Percentiles rank a stretch among this genome's conserved stretches.
Conservation (phyloP, 192 early-diverging fungal species). For the Coemansia sp. region DNA sequence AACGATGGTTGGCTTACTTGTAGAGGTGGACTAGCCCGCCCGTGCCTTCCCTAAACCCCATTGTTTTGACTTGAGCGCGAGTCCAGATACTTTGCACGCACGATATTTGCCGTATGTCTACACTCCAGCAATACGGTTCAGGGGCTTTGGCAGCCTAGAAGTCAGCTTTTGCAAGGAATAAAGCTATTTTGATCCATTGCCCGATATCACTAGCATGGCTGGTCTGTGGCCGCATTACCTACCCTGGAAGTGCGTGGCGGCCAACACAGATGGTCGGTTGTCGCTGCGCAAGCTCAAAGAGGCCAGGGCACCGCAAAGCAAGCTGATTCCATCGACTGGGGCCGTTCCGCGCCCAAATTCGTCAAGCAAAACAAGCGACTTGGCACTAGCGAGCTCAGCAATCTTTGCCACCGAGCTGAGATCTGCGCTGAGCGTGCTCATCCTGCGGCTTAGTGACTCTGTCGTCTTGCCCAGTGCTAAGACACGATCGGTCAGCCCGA, state of each 20-base stretch:
- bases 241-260: slow-evolving; percentile 90
- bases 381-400: background rate
- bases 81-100: slow-evolving; percentile 19
- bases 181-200: background rate
- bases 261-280: slow-evolving; percentile 66
- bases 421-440: slow-evolving; percentile 35
- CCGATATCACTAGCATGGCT: background rate
- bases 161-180: background rate
- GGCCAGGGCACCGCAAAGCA: slow-evolving; percentile 72
- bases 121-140: background rate
- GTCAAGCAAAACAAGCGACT: slow-evolving; percentile 35
- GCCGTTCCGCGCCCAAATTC: slow-evolving; percentile 49
- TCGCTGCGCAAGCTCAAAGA: slow-evolving; percentile 49
- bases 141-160: background rate
- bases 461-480: slow-evolving; percentile 56
- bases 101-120: slow-evolving; percentile 22
- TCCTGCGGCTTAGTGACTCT: slow-evolving; percentile 30
- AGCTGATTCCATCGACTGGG: slow-evolving; percentile 68
- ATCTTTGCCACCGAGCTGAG: slow-evolving; percentile 15
- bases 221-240: background rate
- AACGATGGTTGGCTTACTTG: slow-evolving; percentile 16
- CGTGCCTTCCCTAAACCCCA: slow-evolving; percentile 16
- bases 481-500: slow-evolving; percentile 80
- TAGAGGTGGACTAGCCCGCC: slow-evolving; percentile 22
- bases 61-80: slow-evolving; percentile 6